A percentile compares a stretch with the other conserved stretches of the same genome.
Conservation (phyloP, 2,329 filamentous ascomycete genomes). For the Paecilomyces dactylethromorphus region DNA sequence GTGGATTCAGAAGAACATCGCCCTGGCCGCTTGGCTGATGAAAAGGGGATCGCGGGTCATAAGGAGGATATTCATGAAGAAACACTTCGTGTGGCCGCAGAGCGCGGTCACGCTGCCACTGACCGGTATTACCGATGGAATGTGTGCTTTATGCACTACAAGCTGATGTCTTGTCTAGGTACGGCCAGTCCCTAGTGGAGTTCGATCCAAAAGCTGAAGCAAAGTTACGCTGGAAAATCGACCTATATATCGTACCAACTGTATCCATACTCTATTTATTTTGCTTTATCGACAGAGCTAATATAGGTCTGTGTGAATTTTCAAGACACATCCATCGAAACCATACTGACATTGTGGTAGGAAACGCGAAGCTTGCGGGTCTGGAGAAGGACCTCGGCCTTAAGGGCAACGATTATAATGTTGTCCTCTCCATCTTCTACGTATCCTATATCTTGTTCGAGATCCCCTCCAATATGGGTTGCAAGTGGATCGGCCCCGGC, state of each 20-base stretch:
- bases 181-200: constrained; percentile 45
- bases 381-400: constrained; percentile 57
- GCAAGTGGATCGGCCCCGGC: constrained; percentile 65
- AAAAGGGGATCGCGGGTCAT: constrained; percentile 13
- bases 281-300: constrained; percentile 69
- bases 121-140: not conserved
- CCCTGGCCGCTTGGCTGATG: constrained; percentile 9
- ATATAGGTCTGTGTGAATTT: constrained; percentile 51
- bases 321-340: not conserved
- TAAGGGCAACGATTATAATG: constrained; percentile 61
- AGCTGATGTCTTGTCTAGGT: constrained; percentile 22
- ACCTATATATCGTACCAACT: constrained; percentile 59
- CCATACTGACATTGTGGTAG: constrained; percentile 26
- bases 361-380: constrained; percentile 63
- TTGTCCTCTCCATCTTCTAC: constrained; percentile 62
- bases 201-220: constrained; percentile 54
- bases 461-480: constrained; percentile 61
- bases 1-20: not conserved
- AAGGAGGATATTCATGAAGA: constrained; percentile 11
- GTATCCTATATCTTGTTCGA: constrained; percentile 68
- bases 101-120: not conserved
- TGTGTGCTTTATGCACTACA: not conserved
- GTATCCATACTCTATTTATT: constrained; percentile 63
- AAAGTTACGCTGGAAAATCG: constrained; percentile 57
- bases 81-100: not conserved